Evolutionary conservation across 75 land plant species (phyloP).

Genomic region (Ceratopteris richardii): DNA sequence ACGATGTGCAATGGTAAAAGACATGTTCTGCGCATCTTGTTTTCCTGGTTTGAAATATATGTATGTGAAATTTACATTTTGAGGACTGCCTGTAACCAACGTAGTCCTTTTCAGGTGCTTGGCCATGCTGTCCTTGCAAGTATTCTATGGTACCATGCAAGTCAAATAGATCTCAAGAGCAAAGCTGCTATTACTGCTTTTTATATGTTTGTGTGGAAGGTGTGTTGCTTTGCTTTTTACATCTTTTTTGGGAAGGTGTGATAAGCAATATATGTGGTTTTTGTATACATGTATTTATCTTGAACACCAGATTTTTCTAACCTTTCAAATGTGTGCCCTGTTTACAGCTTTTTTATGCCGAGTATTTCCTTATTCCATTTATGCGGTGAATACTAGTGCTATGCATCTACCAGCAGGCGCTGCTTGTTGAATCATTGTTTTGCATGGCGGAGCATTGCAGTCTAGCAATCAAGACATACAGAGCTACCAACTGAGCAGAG

Average conservation of each 20-base stretch:
- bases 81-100: neutral
- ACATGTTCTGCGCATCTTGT: neutral
- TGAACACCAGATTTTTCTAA: too few species aligned
- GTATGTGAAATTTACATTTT: neutral
- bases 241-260: neutral
- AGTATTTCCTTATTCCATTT: constrained; percentile 84
- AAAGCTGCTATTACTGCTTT: constrained; percentile 74
- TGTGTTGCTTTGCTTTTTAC: constrained; percentile 14
- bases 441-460: too few species aligned
- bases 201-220: constrained; percentile 99
- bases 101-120: constrained; percentile 36
- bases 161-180: constrained; percentile 53
- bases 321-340: too few species aligned
- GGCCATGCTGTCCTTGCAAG: constrained; percentile 65
- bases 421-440: too few species aligned
- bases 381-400: too few species aligned
- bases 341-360: constrained; percentile 86
- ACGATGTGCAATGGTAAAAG: constrained; percentile 52
- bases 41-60: neutral
- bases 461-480: too few species aligned
- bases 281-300: too few species aligned
- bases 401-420: too few species aligned
- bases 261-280: constrained; percentile 1
- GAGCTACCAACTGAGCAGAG: too few species aligned
- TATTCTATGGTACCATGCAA: constrained; percentile 66